Evolutionary conservation across 768 basidiomycete species (phyloP), one percentile per base, ranked within the genome.

Genomic region (Leccinum arenicola): DNA sequence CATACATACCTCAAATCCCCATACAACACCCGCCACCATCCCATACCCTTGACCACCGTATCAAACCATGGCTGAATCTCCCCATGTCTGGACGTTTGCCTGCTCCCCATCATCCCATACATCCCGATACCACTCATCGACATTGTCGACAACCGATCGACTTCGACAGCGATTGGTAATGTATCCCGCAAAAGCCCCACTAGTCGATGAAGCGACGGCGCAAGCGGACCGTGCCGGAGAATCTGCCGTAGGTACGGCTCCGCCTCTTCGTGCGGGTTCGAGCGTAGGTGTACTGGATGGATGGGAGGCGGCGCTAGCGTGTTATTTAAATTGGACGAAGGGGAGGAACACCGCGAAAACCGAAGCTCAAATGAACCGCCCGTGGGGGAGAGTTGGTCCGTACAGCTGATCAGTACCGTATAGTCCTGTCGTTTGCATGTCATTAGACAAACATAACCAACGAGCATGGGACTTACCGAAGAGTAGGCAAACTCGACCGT

Each of bases 401-500:
- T 84, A 71, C 89, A 92, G 19, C 85, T 85, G 31, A 93, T 90
- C 11, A 87, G 83, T 45, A 93, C 86, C 0, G 87, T 82, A 69
- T 89, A 92, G 68, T 87, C 85, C 88, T 90, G 56, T 33, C 12
- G 6, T 14, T 48, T 25, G 17, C 5, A 27, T 4, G 33, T 64
- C 21, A 60, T 9, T 47, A 45, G 6, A 10, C 1, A 17, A 10
- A 36, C 35, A 51, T 47, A 9, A 35, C 12, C 27, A 31, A 54
- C 10, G 0, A 29, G 3, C 6, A 61, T 8, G 54, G 47, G 36
- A 60, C 76, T 61, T 69, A 85, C 89, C 54, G 75, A 75, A 10
- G 88, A 82, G 69, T 95, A 95, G 2, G 85, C 84, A 68, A 96
- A 89, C 66, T 94, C 88, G n/a, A 95, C 93, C 0, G 92, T 93